Conservation (phyloP, 371 early-diverging fungal species). For the Mortierella sp. region DNA sequence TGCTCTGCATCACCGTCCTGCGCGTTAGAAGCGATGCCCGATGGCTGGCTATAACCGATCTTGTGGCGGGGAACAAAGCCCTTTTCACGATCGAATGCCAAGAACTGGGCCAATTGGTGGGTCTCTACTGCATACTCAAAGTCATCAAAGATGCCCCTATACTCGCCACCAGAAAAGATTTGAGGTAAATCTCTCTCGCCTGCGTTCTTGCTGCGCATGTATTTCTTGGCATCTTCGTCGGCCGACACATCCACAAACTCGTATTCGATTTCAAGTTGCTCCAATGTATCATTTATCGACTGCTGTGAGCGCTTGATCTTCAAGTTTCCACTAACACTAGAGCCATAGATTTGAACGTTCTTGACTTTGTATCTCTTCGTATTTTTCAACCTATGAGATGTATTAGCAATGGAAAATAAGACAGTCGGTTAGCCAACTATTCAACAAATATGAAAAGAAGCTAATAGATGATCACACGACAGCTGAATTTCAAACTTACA, state of each 20-base stretch:
- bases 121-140: conserved; percentile 55
- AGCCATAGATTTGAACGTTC: conserved; percentile 45
- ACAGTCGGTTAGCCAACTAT: not conserved
- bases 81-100: conserved; percentile 47
- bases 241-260: conserved; percentile 48
- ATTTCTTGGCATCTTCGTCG: conserved; percentile 31
- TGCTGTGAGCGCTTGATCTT: conserved; percentile 47
- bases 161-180: conserved; percentile 47
- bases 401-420: not conserved
- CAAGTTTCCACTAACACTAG: conserved; percentile 44
- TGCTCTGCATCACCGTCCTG: conserved; percentile 52
- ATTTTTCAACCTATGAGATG: conserved; percentile 34
- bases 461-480: not conserved
- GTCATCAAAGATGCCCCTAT: conserved; percentile 44
- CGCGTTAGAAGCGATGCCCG: not conserved
- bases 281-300: conserved; percentile 26
- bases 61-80: conserved; percentile 36
- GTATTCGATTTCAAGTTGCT: conserved; percentile 39
- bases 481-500: conserved; percentile 18
- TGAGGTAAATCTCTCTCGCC: conserved; percentile 35
- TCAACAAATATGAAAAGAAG: not conserved
- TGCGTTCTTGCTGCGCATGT: conserved; percentile 48
- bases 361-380: conserved; percentile 48
- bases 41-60: not conserved
- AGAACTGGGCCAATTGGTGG: conserved; percentile 47